phyloP scores from a whole-genome alignment of 2,329 filamentous ascomycete species.

The Malbranchea zuffiana region DNA sequence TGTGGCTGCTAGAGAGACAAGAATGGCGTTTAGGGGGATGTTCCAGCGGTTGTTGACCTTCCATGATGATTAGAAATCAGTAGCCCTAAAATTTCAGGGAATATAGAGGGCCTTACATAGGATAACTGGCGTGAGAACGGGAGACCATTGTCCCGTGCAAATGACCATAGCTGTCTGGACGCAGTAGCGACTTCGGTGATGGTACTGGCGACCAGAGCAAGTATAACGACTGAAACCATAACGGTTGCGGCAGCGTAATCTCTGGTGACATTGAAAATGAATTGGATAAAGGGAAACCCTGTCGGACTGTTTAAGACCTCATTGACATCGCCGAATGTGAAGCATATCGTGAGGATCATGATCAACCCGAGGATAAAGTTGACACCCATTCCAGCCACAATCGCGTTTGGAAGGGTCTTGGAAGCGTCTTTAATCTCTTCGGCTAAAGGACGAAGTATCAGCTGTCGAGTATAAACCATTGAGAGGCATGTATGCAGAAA shows the following conservation, averaged over 20 bases:
- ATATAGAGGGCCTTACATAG: slow-evolving; percentile 27
- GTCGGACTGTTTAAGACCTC: slow-evolving; percentile 37
- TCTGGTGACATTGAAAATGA: slow-evolving; percentile 44
- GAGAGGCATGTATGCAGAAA: background rate
- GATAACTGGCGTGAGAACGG: slow-evolving; percentile 31
- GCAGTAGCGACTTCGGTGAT: slow-evolving; percentile 48
- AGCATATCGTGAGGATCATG: slow-evolving; percentile 48
- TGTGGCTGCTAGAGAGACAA: slow-evolving; percentile 36
- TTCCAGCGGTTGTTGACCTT: slow-evolving; percentile 31
- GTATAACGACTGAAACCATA: slow-evolving; percentile 41
- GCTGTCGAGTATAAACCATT: background rate
- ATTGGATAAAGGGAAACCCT: slow-evolving; percentile 49
- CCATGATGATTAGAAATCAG: background rate
- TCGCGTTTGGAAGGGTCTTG: slow-evolving; percentile 40
- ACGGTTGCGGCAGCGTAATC: slow-evolving; percentile 40
- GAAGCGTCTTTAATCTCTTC: slow-evolving; percentile 39
- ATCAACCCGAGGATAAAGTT: slow-evolving; percentile 45
- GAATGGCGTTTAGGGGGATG: slow-evolving; percentile 39
- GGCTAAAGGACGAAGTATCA: slow-evolving; percentile 19
- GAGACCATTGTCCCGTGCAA: slow-evolving; percentile 35
- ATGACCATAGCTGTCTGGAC: slow-evolving; percentile 48
- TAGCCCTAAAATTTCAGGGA: background rate
- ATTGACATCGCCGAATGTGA: slow-evolving; percentile 43
- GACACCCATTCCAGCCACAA: slow-evolving; percentile 40
- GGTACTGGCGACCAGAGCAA: slow-evolving; percentile 40